Conservation (phyloP, 768 basidiomycete genomes). For the Lactarius akahatsu region DNA sequence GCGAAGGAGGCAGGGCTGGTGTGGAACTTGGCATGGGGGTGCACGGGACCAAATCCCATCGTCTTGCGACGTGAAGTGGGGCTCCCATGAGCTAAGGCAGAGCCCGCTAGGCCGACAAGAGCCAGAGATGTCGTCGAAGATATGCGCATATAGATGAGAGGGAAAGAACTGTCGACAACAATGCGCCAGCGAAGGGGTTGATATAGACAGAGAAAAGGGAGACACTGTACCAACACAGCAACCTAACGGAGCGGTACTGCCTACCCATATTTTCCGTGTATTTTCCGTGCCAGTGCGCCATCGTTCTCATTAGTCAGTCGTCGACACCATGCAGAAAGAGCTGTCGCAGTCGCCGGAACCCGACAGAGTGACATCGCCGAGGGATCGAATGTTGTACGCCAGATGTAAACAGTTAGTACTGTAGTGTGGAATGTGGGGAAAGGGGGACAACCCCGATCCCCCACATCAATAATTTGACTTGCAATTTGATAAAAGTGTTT, state of each 20-base stretch:
- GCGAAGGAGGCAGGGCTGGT: slow-evolving; percentile 44
- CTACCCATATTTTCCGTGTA: not conserved
- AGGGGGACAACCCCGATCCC: no score
- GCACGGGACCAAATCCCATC: slow-evolving; percentile 82
- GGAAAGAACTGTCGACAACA: not conserved
- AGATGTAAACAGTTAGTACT: no score
- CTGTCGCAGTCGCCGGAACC: no score
- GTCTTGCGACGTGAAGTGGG: slow-evolving; percentile 66
- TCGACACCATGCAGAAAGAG: no score
- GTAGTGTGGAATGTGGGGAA: no score
- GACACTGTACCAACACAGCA: not conserved
- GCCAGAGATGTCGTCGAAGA: slow-evolving; percentile 18
- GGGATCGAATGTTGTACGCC: no score
- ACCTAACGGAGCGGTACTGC: not conserved
- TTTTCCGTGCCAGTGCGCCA: no score
- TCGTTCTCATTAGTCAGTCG: no score
- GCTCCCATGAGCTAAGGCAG: slow-evolving; percentile 20
- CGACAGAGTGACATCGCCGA: no score
- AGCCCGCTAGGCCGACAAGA: slow-evolving; percentile 30
- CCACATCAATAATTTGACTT: no score
- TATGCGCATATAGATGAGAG: slow-evolving; percentile 25
- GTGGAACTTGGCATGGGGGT: slow-evolving; percentile 68
- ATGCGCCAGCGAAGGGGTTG: slow-evolving; percentile 21
- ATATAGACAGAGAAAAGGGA: not conserved
- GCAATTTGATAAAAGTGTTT: no score